phyloP scores from a whole-genome alignment of 208 protist species.

The Leishmania arabica region DNA sequence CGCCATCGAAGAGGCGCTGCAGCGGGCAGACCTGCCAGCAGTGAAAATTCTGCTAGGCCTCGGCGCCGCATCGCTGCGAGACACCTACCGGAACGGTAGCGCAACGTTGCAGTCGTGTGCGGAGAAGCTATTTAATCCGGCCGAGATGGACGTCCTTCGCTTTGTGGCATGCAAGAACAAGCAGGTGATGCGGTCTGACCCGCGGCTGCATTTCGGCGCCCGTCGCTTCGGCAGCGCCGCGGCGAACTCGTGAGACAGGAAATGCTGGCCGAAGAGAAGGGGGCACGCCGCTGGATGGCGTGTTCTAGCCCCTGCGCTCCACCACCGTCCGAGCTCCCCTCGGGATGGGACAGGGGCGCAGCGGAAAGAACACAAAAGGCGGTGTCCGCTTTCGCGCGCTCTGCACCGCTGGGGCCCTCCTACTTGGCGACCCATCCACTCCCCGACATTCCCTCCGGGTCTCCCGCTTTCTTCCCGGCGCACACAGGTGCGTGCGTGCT shows the following conservation, averaged over 20 bases:
- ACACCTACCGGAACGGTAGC: conserved; percentile 44
- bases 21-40: conserved; percentile 29
- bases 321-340: not conserved
- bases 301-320: conserved; percentile 9
- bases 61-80: conserved; percentile 50
- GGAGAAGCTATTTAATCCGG: conserved; percentile 36
- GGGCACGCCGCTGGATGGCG: not conserved
- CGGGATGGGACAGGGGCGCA: not conserved
- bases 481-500: not conserved
- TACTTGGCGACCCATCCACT: not conserved
- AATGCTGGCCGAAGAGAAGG: not conserved
- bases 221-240: conserved; percentile 29
- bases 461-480: not conserved
- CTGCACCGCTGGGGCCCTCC: not conserved
- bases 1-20: conserved; percentile 68
- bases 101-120: conserved; percentile 42
- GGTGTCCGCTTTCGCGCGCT: not conserved
- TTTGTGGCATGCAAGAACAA: conserved; percentile 35
- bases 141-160: conserved; percentile 39
- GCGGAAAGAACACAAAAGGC: not conserved
- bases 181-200: conserved; percentile 37
- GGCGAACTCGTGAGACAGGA: not conserved
- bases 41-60: conserved; percentile 57
- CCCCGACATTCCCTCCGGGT: not conserved
- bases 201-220: conserved; percentile 49